These are phyloP conservation scores for Colletotrichum endophyticum DNA, from an alignment of 2,329 filamentous ascomycete species.

Conservation along the genomic window DNA sequence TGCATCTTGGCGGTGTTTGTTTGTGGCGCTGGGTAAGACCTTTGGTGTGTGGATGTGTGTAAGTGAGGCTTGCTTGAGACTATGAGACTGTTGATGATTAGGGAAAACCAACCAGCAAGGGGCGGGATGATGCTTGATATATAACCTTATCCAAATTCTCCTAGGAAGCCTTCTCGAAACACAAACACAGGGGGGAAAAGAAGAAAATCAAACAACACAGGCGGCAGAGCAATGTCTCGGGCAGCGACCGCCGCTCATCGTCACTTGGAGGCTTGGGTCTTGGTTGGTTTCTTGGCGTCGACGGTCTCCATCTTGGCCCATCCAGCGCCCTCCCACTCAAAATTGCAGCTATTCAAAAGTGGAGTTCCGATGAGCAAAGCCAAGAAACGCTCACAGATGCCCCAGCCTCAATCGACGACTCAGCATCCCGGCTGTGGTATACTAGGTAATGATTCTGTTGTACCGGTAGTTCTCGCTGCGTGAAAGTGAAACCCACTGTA, in stretches of 20 bases:
- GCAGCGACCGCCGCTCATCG: slow-evolving; percentile 4
- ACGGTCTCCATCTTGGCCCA: slow-evolving; percentile 2
- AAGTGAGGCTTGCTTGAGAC: not conserved
- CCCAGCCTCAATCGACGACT: slow-evolving; percentile 16
- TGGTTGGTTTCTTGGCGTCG: slow-evolving; percentile 9
- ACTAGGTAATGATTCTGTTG: not conserved
- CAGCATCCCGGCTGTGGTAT: slow-evolving; percentile 1
- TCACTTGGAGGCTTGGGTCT: slow-evolving; percentile 20
- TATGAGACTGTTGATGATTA: not conserved
- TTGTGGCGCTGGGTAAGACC: not conserved
- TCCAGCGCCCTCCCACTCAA: not conserved
- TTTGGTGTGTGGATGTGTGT: not conserved
- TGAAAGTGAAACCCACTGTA: not conserved
- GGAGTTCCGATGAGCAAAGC: slow-evolving; percentile 10
- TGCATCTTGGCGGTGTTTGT: slow-evolving; percentile 16
- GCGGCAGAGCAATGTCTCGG: not conserved
- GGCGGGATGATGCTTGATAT: slow-evolving; percentile 6
- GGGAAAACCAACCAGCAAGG: not conserved
- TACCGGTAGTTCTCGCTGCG: not conserved
- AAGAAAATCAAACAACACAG: not conserved
- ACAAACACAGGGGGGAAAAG: not conserved
- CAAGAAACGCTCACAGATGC: slow-evolving; percentile 5
- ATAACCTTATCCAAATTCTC: not conserved
- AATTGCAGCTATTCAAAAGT: slow-evolving; percentile 12
- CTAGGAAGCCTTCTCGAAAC: not conserved